Base-by-base conservation (phyloP, 2,329 filamentous ascomycete genomes). In the Pseudopyricularia javanii region DNA sequence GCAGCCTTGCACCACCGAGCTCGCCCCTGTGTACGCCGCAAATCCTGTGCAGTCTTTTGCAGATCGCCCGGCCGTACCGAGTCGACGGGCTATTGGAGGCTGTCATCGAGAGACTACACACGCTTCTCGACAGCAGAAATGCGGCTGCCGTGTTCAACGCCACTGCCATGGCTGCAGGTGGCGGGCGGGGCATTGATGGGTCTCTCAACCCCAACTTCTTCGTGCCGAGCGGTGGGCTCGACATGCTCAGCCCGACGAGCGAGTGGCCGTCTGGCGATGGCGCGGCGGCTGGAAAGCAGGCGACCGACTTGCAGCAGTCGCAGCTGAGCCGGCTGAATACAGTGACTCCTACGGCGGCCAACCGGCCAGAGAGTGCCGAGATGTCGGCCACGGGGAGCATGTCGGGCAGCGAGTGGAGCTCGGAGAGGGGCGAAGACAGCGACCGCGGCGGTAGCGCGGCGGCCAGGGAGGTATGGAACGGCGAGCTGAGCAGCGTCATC, bases 101-200 rank as follows among this genome's bases (percentile, higher is more conserved):
- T 0, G 88, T 94, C 2, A 88, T 97, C 9, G 90, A 97, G 67
- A 82, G 91, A 7, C 75, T 98, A 0, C 93, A 98, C 62, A 79
- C 87, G 30, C 80, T 94, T 1, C 79, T 98, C 4, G 93, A 98
- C 65, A 93, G 88, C 49, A 80, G 91, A 48, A 98, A 97, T 59
- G 91, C 93, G 0, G 93, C 93, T 0, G 93, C 93, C 6, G 91
- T 98, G 0, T 98, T 98, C 74, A 98, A 98, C 59, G 93, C 93
- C 0, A 93, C 91, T 0, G 93, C 93, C 52, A 97, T 97, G 93
- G 93, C 91, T 0, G 93, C 93, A 1, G 93, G 93, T 11, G 91
- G 93, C 26, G 93, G 93, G 0, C 82, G 90, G 49, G 87, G 88
- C 49, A 88, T 91, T 28, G 83, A 86, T 52, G 88, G 76, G 35